These are phyloP conservation scores for Epichloe gansuensis DNA, from an alignment of 2,329 filamentous ascomycete genomes.

Conservation along the genomic window DNA sequence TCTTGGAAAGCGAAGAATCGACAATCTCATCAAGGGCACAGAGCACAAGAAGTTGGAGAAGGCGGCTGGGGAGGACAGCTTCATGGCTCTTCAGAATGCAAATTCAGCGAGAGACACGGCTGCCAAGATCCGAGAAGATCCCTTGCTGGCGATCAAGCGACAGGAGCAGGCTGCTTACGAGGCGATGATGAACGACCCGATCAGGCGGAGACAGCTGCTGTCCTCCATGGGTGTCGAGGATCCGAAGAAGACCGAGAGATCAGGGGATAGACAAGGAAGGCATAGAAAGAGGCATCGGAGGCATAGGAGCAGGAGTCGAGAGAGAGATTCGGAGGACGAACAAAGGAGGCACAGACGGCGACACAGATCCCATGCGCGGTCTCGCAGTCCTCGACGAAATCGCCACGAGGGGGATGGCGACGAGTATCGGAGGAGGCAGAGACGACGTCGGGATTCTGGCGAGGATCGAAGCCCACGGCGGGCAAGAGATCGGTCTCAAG, in stretches of 20 bases:
- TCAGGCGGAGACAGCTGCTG: slow-evolving; percentile 54
- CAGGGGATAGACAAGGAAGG: slow-evolving; percentile 17
- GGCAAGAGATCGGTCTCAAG: slow-evolving; percentile 10
- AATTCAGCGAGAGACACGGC: slow-evolving; percentile 70
- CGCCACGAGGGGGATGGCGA: slow-evolving; percentile 13
- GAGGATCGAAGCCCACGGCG: slow-evolving; percentile 12
- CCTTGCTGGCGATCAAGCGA: slow-evolving; percentile 82
- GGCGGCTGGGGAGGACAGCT: slow-evolving; percentile 45
- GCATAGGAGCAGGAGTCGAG: slow-evolving; percentile 7
- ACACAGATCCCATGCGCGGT: slow-evolving; percentile 34
- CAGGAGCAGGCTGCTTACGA: slow-evolving; percentile 76
- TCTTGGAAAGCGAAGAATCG: slow-evolving; percentile 82
- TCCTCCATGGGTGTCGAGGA: slow-evolving; percentile 46
- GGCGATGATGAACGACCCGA: slow-evolving; percentile 66
- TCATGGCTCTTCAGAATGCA: slow-evolving; percentile 52
- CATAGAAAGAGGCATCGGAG: slow-evolving; percentile 8
- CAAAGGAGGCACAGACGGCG: slow-evolving; percentile 19
- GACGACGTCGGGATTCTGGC: slow-evolving; percentile 12
- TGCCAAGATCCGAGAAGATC: slow-evolving; percentile 79
- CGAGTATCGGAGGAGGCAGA: slow-evolving; percentile 6
- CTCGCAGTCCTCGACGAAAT: slow-evolving; percentile 27
- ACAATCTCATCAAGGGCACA: slow-evolving; percentile 64
- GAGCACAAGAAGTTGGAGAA: slow-evolving; percentile 76
- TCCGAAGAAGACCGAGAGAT: slow-evolving; percentile 30
- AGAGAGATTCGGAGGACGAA: slow-evolving; percentile 1